These are phyloP conservation scores for Gymnopilus dilepis DNA, from an alignment of 768 basidiomycete genomes.

Conservation along the genomic window DNA sequence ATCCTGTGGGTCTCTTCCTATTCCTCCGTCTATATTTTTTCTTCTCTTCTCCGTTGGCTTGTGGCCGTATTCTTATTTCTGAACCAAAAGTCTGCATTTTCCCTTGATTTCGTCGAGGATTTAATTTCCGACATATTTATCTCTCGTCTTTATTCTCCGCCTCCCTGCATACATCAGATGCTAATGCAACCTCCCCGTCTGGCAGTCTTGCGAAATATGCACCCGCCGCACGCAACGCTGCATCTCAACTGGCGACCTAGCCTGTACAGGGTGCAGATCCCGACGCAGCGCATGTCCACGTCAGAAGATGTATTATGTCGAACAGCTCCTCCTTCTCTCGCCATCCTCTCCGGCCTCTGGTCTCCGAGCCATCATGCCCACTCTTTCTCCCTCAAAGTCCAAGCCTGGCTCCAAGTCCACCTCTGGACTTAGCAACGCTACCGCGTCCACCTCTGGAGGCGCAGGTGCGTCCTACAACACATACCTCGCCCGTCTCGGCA, in stretches of 20 bases:
- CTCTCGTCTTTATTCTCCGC: too few relatives aligned
- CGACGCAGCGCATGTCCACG: conserved; percentile 2
- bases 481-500: neutral
- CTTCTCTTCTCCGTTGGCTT: neutral
- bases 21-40: neutral
- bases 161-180: neutral
- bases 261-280: neutral
- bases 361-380: neutral
- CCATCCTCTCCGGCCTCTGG: neutral
- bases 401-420: neutral
- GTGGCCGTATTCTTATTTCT: too few relatives aligned
- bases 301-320: neutral
- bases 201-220: neutral
- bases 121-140: too few relatives aligned
- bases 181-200: neutral
- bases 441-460: neutral
- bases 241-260: neutral
- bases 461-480: neutral
- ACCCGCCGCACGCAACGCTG: neutral
- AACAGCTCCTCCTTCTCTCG: neutral
- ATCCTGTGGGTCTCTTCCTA: neutral
- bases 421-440: too few relatives aligned
- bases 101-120: too few relatives aligned
- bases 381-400: neutral
- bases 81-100: too few relatives aligned